phyloP scores from a whole-genome alignment of 176 grass and related monocot genomes.

The Tuctoria greenei region DNA sequence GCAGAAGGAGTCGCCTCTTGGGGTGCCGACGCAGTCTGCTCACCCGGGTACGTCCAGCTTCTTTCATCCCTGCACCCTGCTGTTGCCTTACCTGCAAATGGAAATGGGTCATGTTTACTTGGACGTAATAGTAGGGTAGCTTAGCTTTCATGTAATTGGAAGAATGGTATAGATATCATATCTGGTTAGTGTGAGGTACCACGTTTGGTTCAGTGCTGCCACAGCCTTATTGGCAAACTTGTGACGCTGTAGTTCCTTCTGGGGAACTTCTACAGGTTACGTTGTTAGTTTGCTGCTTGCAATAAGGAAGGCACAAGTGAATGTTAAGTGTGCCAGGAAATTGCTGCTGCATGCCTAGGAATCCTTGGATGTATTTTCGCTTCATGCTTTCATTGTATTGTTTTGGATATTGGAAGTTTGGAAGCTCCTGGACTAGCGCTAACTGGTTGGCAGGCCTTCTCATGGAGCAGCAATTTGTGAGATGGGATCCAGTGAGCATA shows the following conservation, averaged over 20 bases:
- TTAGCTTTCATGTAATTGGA: too few relatives aligned
- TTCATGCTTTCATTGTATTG: neutral
- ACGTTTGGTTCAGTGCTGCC: neutral
- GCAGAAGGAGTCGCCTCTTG: slow-evolving; percentile 87
- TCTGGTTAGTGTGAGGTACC: too few relatives aligned
- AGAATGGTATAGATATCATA: too few relatives aligned
- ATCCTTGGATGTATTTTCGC: neutral
- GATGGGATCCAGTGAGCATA: neutral
- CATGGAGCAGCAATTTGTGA: neutral
- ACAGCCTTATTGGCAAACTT: neutral
- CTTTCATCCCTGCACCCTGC: neutral
- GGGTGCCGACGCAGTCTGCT: slow-evolving; percentile 77
- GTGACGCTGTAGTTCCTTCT: neutral
- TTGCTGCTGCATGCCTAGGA: neutral
- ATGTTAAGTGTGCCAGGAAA: neutral
- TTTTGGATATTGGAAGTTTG: neutral
- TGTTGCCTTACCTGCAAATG: too few relatives aligned
- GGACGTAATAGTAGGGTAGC: too few relatives aligned
- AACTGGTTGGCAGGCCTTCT: neutral
- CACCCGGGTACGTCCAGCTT: slow-evolving; percentile 54
- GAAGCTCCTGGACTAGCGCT: neutral
- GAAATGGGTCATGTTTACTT: too few relatives aligned
- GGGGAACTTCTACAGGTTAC: neutral
- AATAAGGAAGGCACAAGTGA: neutral
- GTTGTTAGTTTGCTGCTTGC: neutral